Base-by-base conservation (phyloP, 192 early-diverging fungal genomes). In the Obelidium mucronatum region DNA sequence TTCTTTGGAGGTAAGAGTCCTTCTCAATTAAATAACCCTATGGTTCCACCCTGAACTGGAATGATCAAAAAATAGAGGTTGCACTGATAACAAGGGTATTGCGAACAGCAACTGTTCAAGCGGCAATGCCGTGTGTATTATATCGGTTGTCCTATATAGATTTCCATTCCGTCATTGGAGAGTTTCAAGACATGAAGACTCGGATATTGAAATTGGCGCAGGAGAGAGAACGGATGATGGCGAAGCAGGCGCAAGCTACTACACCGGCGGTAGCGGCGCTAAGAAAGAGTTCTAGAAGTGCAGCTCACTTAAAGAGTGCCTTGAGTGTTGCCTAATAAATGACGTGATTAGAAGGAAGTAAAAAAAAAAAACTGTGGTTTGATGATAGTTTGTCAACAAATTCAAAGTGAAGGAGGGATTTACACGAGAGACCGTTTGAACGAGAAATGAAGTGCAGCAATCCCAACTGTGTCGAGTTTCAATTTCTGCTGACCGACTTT, bases 1-100 rank as follows among this genome's bases (percentile, higher is more conserved):
- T 81, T 78, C 42, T 81, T 81, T 77, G 80, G 80, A 60, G 33
- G 33, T 33, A 13, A 8, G 24, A 52, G 13, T 13, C 15, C n/a
- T 13, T n/a, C 15, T 52, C 13, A 13, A 52, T 52, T n/a, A 52
- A 52, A 52, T 52, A 52, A 15, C n/a, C 15, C 51, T n/a, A 52
- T 52, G 51, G n/a, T 17, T 13, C 15, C 13, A 52, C 13, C 51
- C n/a, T n/a, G 51, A 52, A 52, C 51, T 52, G 13, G 60, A 24
- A 30, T 30, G 31, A 19, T 62, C 22, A 17, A 3, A 30, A 62
- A 62, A 30, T 51, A 58, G 55, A 58, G 55, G 55, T 58, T 58
- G 55, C 55, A 31, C 24, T 58, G 8, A 58, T 58, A 11, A 22
- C 55, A 8, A 8, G 30, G 26, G 30, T 31, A 5, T 26, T 58